A percentile compares a stretch with the other conserved stretches of the same genome.
phyloP scores from a whole-genome alignment of 148 eudicot species.

The Gaultheria prostrata region DNA sequence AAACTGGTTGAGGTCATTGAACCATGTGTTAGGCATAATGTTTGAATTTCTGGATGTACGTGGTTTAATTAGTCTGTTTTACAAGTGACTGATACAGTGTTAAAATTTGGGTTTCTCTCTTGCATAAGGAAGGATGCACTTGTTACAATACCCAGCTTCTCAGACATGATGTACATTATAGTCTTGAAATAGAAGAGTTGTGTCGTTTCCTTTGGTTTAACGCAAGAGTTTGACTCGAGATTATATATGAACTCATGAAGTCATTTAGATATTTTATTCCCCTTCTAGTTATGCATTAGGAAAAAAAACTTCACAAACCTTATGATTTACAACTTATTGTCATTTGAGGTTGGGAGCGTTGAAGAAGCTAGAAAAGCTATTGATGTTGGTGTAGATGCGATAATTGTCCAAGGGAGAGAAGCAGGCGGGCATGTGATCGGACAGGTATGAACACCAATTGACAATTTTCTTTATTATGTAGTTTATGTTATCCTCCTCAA shows the following conservation, averaged over 20 bases:
- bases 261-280: not conserved
- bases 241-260: not conserved
- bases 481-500: not conserved
- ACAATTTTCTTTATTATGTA: not conserved
- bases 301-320: not conserved
- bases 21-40: not conserved
- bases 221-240: not conserved
- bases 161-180: not conserved
- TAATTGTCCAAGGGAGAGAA: conserved; percentile 88
- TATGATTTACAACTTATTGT: not conserved
- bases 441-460: conserved; percentile 42
- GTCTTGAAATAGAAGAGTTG: not conserved
- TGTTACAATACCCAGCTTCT: not conserved
- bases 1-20: not conserved
- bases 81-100: not conserved
- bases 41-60: not conserved
- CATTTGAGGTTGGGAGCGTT: conserved; percentile 64
- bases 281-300: not conserved
- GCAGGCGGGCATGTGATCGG: conserved; percentile 98
- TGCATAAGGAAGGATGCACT: conserved; percentile 6
- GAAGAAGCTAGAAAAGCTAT: conserved; percentile 71
- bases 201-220: not conserved
- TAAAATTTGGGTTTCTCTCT: not conserved
- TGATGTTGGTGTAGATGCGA: conserved; percentile 75
- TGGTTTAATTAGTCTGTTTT: not conserved